Percentiles rank a stretch among this genome's conserved stretches.
phyloP scores from a whole-genome alignment of 2,329 filamentous ascomycete species.

The Verticillium albo-atrum region DNA sequence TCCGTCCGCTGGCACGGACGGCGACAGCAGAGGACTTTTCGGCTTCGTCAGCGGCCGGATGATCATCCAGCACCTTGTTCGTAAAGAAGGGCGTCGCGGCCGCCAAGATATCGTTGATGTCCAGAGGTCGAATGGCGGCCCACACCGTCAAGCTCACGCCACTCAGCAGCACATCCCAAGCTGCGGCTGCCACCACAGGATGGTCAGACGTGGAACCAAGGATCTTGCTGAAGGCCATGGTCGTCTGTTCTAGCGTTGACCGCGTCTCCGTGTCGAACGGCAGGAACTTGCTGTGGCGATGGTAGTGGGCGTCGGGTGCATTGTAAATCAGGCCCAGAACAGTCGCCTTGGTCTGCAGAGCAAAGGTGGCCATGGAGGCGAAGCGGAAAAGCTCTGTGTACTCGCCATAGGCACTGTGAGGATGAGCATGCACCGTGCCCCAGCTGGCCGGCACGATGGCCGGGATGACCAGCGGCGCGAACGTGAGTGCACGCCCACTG shows the following conservation, averaged over 20 bases:
- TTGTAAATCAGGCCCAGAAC: slow-evolving; percentile 39
- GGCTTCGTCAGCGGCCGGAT: background rate
- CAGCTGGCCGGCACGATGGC: slow-evolving; percentile 43
- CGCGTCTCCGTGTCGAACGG: slow-evolving; percentile 41
- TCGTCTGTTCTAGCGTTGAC: slow-evolving; percentile 38
- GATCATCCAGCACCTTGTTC: background rate
- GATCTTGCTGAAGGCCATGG: slow-evolving; percentile 38
- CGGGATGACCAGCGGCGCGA: slow-evolving; percentile 41
- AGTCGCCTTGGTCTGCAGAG: slow-evolving; percentile 41
- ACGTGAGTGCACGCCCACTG: slow-evolving; percentile 31
- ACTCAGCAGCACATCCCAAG: slow-evolving; percentile 55
- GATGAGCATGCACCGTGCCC: slow-evolving; percentile 38
- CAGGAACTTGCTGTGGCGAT: slow-evolving; percentile 42
- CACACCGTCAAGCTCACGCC: slow-evolving; percentile 49
- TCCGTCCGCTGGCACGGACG: slow-evolving; percentile 1
- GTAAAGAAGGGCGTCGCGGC: slow-evolving; percentile 27
- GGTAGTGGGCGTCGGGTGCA: slow-evolving; percentile 39
- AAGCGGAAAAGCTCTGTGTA: slow-evolving; percentile 42
- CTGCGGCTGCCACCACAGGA: slow-evolving; percentile 51
- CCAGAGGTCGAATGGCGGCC: slow-evolving; percentile 49
- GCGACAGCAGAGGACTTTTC: background rate
- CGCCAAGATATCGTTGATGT: slow-evolving; percentile 43
- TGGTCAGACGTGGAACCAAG: slow-evolving; percentile 49
- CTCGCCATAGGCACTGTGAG: slow-evolving; percentile 31
- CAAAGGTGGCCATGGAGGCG: slow-evolving; percentile 36